phyloP scores from a whole-genome alignment of 1,284 basidiomycete species.

The Microbotryum silenes-acaulis region DNA sequence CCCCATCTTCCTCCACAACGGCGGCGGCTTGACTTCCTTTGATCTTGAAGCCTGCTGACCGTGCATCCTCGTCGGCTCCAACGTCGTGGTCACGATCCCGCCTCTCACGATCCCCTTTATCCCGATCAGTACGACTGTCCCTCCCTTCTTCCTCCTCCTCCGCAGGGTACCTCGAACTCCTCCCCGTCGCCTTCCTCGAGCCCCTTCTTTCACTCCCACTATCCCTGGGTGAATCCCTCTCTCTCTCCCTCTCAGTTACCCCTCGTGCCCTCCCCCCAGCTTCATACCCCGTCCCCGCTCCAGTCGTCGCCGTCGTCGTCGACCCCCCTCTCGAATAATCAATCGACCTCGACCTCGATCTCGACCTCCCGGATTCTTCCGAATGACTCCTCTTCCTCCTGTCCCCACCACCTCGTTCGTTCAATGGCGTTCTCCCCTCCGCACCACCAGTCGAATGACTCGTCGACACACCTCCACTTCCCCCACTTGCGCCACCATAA shows the following conservation, averaged over 20 bases:
- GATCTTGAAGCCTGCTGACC: neutral
- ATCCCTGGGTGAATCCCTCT: too few relatives aligned
- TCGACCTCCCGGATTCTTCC: too few relatives aligned
- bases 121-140: neutral
- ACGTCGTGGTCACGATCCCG: neutral
- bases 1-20: too few relatives aligned
- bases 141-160: neutral
- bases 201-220: too few relatives aligned
- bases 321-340: neutral
- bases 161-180: neutral
- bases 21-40: constrained; percentile 1
- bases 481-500: neutral
- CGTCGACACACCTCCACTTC: neutral
- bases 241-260: too few relatives aligned
- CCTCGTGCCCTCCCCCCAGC: too few relatives aligned
- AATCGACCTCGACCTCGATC: too few relatives aligned
- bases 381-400: too few relatives aligned
- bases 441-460: neutral
- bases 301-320: neutral
- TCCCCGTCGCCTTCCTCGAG: neutral
- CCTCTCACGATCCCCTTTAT: neutral
- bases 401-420: too few relatives aligned
- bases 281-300: neutral
- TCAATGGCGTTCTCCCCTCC: too few relatives aligned
- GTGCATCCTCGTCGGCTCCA: neutral